Conservation (phyloP, 768 basidiomycete species). For the Flagelloscypha sp. region DNA sequence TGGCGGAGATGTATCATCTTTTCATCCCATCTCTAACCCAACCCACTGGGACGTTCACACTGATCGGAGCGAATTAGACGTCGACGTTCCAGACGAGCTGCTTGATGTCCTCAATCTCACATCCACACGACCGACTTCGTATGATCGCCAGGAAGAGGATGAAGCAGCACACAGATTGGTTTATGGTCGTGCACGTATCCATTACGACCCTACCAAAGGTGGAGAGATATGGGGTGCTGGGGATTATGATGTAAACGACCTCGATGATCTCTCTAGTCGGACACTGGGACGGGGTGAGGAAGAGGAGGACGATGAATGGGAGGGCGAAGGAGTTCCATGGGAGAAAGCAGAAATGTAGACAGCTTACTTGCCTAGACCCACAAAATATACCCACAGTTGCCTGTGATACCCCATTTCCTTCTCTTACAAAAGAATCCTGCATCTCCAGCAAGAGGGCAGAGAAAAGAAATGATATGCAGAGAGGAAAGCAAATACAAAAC, state of each 20-base stretch:
- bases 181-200: slow-evolving; percentile 44
- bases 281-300: no score
- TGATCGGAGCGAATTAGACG: no score
- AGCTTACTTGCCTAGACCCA: no score
- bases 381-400: no score
- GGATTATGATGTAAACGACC: slow-evolving; percentile 39
- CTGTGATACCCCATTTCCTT: no score
- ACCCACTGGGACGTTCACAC: no score
- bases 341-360: slow-evolving; percentile 64
- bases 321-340: slow-evolving; percentile 78
- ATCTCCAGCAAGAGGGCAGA: no score
- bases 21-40: slow-evolving; percentile 22
- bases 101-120: slow-evolving; percentile 56
- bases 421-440: no score
- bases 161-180: slow-evolving; percentile 52
- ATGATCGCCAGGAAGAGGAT: slow-evolving; percentile 38
- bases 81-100: slow-evolving; percentile 60
- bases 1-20: slow-evolving; percentile 22
- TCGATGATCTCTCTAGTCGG: no score
- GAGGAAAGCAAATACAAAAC: no score
- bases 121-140: slow-evolving; percentile 31
- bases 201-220: slow-evolving; percentile 57
- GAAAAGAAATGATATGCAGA: no score
- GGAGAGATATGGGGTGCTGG: slow-evolving; percentile 75
- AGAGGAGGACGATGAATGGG: slow-evolving; percentile 61